These are phyloP conservation scores for Ogataea haglerorum DNA, from an alignment of 805 yeast species.

Conservation along the genomic window DNA sequence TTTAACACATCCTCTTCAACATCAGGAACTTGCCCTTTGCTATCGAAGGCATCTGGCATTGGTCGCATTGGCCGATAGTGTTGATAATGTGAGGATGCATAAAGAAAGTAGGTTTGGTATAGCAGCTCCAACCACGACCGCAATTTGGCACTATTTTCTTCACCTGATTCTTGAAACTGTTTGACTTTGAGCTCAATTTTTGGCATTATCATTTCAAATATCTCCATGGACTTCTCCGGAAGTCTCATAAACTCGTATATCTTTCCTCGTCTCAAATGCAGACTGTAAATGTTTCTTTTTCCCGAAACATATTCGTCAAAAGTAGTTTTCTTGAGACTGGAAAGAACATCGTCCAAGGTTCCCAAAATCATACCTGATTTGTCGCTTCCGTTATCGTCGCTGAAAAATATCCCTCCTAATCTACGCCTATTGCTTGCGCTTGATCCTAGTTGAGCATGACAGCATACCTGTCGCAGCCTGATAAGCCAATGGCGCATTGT, in stretches of 20 bases:
- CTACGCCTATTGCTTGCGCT: constrained; percentile 7
- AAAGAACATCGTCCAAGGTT: constrained; percentile 66
- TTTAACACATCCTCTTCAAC: constrained; percentile 24
- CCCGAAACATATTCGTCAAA: constrained; percentile 43
- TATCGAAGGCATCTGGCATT: constrained; percentile 32
- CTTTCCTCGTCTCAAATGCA: constrained; percentile 62
- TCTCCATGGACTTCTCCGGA: constrained; percentile 48
- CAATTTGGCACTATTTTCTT: constrained; percentile 27
- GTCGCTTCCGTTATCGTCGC: constrained; percentile 10
- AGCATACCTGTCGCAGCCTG: constrained; percentile 72
- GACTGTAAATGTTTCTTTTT: constrained; percentile 46
- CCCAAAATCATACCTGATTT: constrained; percentile 29
- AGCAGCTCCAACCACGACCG: constrained; percentile 55
- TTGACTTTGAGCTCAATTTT: constrained; percentile 27
- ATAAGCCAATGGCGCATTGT: constrained; percentile 68
- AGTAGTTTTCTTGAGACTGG: constrained; percentile 58
- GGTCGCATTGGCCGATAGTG: constrained; percentile 37
- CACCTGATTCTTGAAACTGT: constrained; percentile 10
- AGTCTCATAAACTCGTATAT: constrained; percentile 54
- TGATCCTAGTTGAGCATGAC: constrained; percentile 59
- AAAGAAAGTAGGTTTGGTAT: constrained; percentile 75
- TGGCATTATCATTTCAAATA: constrained; percentile 42
- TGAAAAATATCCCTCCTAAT: constrained; percentile 2
- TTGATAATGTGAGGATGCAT: constrained; percentile 73
- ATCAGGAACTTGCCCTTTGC: constrained; percentile 21